Evolutionary conservation across 108 stramenopile species (phyloP).

Genomic region (Chaetoceros tenuissimus): DNA sequence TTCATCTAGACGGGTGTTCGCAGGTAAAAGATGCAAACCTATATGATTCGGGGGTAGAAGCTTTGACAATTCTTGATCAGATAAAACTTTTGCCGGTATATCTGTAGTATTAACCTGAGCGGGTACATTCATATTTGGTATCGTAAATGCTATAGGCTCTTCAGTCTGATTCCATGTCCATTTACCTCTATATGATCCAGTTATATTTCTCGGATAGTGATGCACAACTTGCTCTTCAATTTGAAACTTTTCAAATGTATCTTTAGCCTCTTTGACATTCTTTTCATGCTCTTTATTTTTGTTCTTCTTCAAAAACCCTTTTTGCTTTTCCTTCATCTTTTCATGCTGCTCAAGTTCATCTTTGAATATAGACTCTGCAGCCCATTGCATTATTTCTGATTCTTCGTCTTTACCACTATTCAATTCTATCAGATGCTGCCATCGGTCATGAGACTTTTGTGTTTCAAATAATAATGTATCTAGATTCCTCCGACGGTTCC

Average conservation of each 20-base stretch:
- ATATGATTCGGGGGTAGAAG: neutral
- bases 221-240: constrained; percentile 16
- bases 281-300: constrained; percentile 4
- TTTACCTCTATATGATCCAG: constrained; percentile 76
- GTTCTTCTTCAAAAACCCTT: constrained; percentile 6
- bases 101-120: neutral
- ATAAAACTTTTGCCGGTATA: neutral
- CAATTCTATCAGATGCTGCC: constrained; percentile 28
- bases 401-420: constrained; percentile 51
- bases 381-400: constrained; percentile 34
- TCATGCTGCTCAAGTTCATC: neutral
- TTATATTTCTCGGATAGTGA: constrained; percentile 82
- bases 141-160: neutral
- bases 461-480: constrained; percentile 17
- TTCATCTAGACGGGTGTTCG: constrained; percentile 17
- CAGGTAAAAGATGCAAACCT: constrained; percentile 44
- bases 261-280: neutral
- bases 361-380: constrained; percentile 14
- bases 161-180: constrained; percentile 34
- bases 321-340: neutral
- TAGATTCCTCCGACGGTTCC: constrained; percentile 13
- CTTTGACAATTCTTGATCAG: neutral
- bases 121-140: neutral
- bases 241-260: neutral
- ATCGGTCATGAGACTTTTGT: constrained; percentile 24